Percentiles rank a stretch among this genome's conserved stretches.
Conservation (phyloP, 2,329 filamentous ascomycete species). For the Aspergillus sp. region DNA sequence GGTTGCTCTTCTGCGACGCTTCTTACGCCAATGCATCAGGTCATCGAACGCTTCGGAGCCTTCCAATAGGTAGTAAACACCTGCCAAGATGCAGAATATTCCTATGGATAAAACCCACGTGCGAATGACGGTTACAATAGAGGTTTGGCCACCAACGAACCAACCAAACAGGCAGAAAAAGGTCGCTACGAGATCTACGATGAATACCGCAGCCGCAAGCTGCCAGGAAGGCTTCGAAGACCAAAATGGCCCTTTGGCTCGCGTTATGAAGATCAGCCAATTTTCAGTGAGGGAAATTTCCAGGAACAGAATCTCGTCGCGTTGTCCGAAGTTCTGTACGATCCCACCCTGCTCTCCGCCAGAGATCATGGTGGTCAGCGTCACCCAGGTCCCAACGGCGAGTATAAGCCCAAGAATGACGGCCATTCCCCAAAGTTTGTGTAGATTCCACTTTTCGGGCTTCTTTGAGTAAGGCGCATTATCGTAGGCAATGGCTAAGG, state of each 20-base stretch:
- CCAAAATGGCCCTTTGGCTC: constrained; percentile 91
- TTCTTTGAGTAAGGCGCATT: constrained; percentile 82
- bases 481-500: constrained; percentile 88
- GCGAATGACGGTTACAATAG: constrained; percentile 80
- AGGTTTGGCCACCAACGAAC: constrained; percentile 69
- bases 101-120: constrained; percentile 91
- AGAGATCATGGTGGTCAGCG: constrained; percentile 77
- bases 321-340: constrained; percentile 80
- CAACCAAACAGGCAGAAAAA: constrained; percentile 83
- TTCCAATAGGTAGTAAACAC: constrained; percentile 76
- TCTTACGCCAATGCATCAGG: constrained; percentile 86
- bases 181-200: constrained; percentile 81
- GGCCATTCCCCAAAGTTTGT: constrained; percentile 91
- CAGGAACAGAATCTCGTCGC: constrained; percentile 81
- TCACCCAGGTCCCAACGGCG: constrained; percentile 82
- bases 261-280: constrained; percentile 95
- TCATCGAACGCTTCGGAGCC: constrained; percentile 81
- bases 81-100: constrained; percentile 79
- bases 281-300: constrained; percentile 90
- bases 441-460: constrained; percentile 92
- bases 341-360: constrained; percentile 72
- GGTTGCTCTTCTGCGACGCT: constrained; percentile 71
- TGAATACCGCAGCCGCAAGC: constrained; percentile 70
- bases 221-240: constrained; percentile 86
- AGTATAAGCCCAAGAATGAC: constrained; percentile 78